These are phyloP conservation scores for Austroboletus eburneus DNA, from an alignment of 768 basidiomycete species.

Conservation along the genomic window DNA sequence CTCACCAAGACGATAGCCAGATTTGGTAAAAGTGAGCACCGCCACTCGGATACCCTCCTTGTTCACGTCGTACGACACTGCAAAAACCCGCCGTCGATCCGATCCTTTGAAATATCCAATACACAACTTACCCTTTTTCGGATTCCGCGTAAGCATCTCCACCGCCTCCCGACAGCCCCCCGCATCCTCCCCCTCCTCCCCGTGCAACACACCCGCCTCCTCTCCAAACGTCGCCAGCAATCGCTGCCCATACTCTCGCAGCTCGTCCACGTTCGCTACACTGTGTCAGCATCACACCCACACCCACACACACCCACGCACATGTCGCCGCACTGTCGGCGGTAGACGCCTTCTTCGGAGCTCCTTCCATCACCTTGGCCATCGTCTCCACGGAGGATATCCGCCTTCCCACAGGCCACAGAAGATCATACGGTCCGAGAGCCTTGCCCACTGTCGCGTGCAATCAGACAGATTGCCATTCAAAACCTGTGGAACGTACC, in stretches of 20 bases:
- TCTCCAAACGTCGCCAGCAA: slow-evolving; percentile 46
- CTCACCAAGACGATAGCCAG: slow-evolving; percentile 88
- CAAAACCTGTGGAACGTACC: slow-evolving; percentile 41
- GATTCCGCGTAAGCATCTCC: slow-evolving; percentile 84
- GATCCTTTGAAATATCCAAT: not conserved
- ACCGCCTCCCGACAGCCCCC: slow-evolving; percentile 79
- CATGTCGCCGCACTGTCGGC: too few species aligned
- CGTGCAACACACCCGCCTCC: slow-evolving; percentile 24
- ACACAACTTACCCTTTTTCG: slow-evolving; percentile 69
- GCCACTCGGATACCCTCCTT: slow-evolving; percentile 91
- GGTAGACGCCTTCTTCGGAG: slow-evolving; percentile 4
- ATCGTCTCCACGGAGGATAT: slow-evolving; percentile 26
- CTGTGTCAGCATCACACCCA: slow-evolving; percentile 1
- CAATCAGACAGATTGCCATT: slow-evolving; percentile 3
- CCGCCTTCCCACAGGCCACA: slow-evolving; percentile 66
- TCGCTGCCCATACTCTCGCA: slow-evolving; percentile 50
- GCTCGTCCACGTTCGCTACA: slow-evolving; percentile 35
- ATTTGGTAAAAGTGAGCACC: slow-evolving; percentile 86
- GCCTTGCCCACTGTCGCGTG: slow-evolving; percentile 44
- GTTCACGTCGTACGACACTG: slow-evolving; percentile 92
- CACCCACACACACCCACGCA: slow-evolving; percentile 11
- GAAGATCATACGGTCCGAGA: slow-evolving; percentile 70
- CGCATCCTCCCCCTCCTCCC: slow-evolving; percentile 36
- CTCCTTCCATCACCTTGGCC: slow-evolving; percentile 25
- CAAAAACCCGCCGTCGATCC: not conserved